These are phyloP conservation scores for Chlorella sp. DNA, from an alignment of 139 green algal species.

Conservation along the genomic window DNA sequence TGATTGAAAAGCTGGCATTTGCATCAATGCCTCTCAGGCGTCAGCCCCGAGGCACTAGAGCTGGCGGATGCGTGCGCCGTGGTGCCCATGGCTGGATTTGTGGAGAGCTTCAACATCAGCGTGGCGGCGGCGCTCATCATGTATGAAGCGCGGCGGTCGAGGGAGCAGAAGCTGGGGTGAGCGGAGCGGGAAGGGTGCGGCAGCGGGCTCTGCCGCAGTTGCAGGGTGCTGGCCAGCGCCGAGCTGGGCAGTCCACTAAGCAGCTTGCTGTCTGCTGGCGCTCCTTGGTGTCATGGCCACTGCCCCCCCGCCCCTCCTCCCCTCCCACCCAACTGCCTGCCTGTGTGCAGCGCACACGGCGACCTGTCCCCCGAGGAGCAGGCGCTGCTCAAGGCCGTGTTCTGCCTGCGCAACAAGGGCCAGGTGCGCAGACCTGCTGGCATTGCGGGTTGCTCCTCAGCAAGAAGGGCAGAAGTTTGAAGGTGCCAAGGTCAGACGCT, in stretches of 20 bases:
- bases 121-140: constrained; percentile 69
- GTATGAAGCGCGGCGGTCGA: constrained; percentile 58
- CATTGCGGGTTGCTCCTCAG: too few species aligned
- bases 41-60: constrained; percentile 65
- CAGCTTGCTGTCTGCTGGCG: background rate
- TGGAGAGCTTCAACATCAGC: constrained; percentile 86
- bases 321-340: too few species aligned
- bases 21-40: constrained; percentile 45
- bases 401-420: constrained; percentile 58
- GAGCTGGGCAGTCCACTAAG: too few species aligned
- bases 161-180: constrained; percentile 43
- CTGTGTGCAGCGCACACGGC: constrained; percentile 29
- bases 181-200: too few species aligned
- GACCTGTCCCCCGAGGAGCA: constrained; percentile 51
- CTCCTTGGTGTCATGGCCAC: too few species aligned
- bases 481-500: too few species aligned
- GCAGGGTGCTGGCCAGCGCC: too few species aligned
- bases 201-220: too few species aligned
- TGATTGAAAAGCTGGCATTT: too few species aligned
- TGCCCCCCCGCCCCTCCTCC: too few species aligned
- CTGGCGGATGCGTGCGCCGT: constrained; percentile 64
- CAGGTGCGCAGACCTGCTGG: background rate
- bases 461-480: too few species aligned
- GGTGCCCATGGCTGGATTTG: constrained; percentile 86
- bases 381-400: constrained; percentile 56